Percentiles rank a stretch among this genome's conserved stretches.
Conservation (phyloP, 2,329 filamentous ascomycete genomes). For the Hypoxylon sp. region DNA sequence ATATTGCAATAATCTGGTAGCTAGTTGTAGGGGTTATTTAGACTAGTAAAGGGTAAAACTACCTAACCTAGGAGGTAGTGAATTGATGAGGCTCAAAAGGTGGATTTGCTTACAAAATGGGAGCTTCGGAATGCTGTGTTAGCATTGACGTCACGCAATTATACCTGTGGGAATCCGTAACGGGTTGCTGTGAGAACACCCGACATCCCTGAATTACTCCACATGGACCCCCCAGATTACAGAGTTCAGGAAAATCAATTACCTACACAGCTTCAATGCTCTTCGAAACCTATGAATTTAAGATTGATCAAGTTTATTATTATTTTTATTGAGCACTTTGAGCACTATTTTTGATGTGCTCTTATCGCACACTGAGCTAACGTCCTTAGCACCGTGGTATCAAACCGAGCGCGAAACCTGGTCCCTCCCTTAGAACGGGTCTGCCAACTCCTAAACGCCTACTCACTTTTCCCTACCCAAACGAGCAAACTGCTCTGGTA, state of each 20-base stretch:
- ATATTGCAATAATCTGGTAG: neutral
- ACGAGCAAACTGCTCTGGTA: slow-evolving; percentile 31
- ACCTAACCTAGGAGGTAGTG: neutral
- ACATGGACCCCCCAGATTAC: slow-evolving; percentile 25
- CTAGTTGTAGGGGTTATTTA: neutral
- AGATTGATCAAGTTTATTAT: slow-evolving; percentile 1
- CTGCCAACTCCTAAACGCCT: slow-evolving; percentile 38
- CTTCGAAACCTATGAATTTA: neutral
- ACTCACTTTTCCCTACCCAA: slow-evolving; percentile 25
- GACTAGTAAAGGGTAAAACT: neutral
- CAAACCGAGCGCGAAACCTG: slow-evolving; percentile 20
- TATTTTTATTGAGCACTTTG: neutral
- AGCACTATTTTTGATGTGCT: slow-evolving; percentile 24
- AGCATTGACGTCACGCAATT: slow-evolving; percentile 41
- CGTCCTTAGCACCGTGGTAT: slow-evolving; percentile 25
- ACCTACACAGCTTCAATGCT: too few relatives aligned
- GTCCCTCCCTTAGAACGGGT: slow-evolving; percentile 10
- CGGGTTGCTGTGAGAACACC: neutral
- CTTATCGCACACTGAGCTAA: neutral
- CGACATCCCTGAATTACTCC: slow-evolving; percentile 24
- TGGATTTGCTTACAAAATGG: slow-evolving; percentile 6
- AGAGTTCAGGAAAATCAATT: slow-evolving; percentile 26
- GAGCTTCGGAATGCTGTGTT: slow-evolving; percentile 22
- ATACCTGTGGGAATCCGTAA: slow-evolving; percentile 4
- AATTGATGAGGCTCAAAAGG: neutral